These are phyloP conservation scores for Mycosarcoma mackinlayi DNA, from an alignment of 1,284 basidiomycete species.

Conservation along the genomic window DNA sequence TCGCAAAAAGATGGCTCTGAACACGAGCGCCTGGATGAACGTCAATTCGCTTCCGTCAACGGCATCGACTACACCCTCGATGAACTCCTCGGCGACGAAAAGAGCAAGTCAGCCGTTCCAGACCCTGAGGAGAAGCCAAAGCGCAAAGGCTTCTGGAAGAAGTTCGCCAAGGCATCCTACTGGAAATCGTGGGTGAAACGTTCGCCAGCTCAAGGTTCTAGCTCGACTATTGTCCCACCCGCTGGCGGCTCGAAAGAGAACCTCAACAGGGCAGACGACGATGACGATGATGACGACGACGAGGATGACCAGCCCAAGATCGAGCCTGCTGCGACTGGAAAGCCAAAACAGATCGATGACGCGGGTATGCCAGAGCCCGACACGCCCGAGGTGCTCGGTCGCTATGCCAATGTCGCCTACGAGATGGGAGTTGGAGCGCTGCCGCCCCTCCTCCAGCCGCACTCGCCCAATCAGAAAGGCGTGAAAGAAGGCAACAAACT, in stretches of 20 bases:
- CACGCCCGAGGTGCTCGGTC: slow-evolving; percentile 64
- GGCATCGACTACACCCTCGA: slow-evolving; percentile 94
- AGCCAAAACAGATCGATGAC: slow-evolving; percentile 58
- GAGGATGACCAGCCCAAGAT: slow-evolving; percentile 50
- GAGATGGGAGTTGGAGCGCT: slow-evolving; percentile 64
- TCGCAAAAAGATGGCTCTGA: slow-evolving; percentile 4
- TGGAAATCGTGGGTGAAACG: slow-evolving; percentile 38
- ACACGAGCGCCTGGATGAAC: slow-evolving; percentile 76
- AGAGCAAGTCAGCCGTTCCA: slow-evolving; percentile 40
- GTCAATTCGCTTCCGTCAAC: slow-evolving; percentile 94
- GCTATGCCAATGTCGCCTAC: slow-evolving; percentile 66
- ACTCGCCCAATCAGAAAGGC: slow-evolving; percentile 51
- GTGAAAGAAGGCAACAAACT: slow-evolving; percentile 77
- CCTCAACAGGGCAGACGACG: slow-evolving; percentile 18
- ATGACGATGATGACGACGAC: slow-evolving; percentile 40
- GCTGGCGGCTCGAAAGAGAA: slow-evolving; percentile 1
- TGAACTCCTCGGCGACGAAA: slow-evolving; percentile 72
- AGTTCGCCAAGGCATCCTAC: slow-evolving; percentile 43
- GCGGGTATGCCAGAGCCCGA: slow-evolving; percentile 65
- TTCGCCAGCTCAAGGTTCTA: slow-evolving; percentile 7
- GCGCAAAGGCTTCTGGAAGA: slow-evolving; percentile 25
- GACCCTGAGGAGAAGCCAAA: slow-evolving; percentile 23
- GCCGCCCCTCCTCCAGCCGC: slow-evolving; percentile 59
- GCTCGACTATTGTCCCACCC: slow-evolving; percentile 26
- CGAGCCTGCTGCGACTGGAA: slow-evolving; percentile 65